Conservation (phyloP, 495 filamentous ascomycete species). For the Lasiosphaeris hirsuta region DNA sequence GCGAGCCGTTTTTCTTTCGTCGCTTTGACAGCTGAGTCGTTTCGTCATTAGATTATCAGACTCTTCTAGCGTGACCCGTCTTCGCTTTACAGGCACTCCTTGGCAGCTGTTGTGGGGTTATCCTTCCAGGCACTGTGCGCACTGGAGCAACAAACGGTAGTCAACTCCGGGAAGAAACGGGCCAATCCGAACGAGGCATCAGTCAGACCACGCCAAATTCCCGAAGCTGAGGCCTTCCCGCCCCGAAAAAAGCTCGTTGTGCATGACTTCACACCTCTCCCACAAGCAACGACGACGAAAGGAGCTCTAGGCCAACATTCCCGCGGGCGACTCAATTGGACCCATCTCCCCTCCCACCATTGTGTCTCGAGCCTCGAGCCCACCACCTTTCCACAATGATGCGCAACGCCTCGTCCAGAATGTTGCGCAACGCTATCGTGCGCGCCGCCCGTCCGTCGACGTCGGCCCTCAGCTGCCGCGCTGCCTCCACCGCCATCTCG, state of each 20-base stretch:
- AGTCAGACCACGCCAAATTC: slow-evolving; percentile 32
- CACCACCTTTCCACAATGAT: slow-evolving; percentile 33
- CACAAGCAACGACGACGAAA: slow-evolving; percentile 30
- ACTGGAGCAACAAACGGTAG: slow-evolving; percentile 8
- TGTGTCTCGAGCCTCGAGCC: slow-evolving; percentile 20
- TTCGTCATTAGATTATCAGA: too few relatives aligned
- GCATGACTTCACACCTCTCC: slow-evolving; percentile 34
- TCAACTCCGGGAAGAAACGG: slow-evolving; percentile 13
- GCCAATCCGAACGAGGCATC: slow-evolving; percentile 7
- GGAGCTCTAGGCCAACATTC: slow-evolving; percentile 30
- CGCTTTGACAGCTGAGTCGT: too few relatives aligned
- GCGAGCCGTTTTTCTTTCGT: too few relatives aligned
- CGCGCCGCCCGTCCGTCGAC: slow-evolving; percentile 39
- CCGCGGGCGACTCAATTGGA: slow-evolving; percentile 39
- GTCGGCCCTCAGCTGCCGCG: slow-evolving; percentile 54
- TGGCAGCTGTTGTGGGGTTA: slow-evolving; percentile 8
- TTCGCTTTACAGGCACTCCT: background rate
- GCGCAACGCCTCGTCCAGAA: slow-evolving; percentile 36
- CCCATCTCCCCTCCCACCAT: slow-evolving; percentile 39
- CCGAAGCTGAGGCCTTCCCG: slow-evolving; percentile 23
- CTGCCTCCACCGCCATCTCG: slow-evolving; percentile 76
- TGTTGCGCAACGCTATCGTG: slow-evolving; percentile 39
- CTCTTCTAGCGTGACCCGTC: background rate
- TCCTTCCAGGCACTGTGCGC: slow-evolving; percentile 10
- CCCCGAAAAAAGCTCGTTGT: slow-evolving; percentile 34